These are phyloP conservation scores for Mayamaea pseudoterrestris DNA, from an alignment of 108 stramenopile species.

Conservation along the genomic window DNA sequence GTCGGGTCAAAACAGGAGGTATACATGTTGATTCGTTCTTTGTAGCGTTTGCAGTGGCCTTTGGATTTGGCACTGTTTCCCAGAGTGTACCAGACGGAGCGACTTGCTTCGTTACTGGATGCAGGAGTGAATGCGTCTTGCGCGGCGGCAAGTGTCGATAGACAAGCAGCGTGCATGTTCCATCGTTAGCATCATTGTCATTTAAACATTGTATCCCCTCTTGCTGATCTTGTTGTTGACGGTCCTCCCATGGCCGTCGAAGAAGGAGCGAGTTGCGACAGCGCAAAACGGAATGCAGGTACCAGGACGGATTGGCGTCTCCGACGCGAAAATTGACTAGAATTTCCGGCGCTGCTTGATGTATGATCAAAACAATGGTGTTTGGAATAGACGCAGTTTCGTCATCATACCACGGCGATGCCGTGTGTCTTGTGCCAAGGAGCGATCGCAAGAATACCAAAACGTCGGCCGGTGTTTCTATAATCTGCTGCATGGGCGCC, in stretches of 20 bases:
- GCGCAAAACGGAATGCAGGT: slow-evolving; percentile 12
- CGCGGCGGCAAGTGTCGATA: slow-evolving; percentile 18
- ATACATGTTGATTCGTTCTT: background rate
- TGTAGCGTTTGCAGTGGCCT: slow-evolving; percentile 8
- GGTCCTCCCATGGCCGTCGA: background rate
- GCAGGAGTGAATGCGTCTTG: background rate
- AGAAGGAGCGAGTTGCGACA: background rate
- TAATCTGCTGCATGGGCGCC: too few species aligned
- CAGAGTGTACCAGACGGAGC: slow-evolving; percentile 39
- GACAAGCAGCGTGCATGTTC: slow-evolving; percentile 15
- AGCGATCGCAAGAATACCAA: too few species aligned
- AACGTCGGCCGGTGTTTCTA: too few species aligned
- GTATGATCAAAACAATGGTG: too few species aligned
- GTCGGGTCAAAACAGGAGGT: slow-evolving; percentile 15
- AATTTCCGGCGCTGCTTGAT: too few species aligned
- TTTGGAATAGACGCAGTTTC: too few species aligned
- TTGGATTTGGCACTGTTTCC: slow-evolving; percentile 35
- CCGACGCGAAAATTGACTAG: slow-evolving; percentile 28
- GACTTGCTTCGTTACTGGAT: background rate
- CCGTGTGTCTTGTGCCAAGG: too few species aligned
- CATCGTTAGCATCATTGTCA: background rate
- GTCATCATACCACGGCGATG: too few species aligned
- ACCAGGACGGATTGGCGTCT: slow-evolving; percentile 40
- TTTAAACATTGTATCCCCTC: background rate
- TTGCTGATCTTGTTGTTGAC: background rate